These are phyloP conservation scores for Penicillium parvum DNA, from an alignment of 495 filamentous ascomycete species.

Conservation along the genomic window DNA sequence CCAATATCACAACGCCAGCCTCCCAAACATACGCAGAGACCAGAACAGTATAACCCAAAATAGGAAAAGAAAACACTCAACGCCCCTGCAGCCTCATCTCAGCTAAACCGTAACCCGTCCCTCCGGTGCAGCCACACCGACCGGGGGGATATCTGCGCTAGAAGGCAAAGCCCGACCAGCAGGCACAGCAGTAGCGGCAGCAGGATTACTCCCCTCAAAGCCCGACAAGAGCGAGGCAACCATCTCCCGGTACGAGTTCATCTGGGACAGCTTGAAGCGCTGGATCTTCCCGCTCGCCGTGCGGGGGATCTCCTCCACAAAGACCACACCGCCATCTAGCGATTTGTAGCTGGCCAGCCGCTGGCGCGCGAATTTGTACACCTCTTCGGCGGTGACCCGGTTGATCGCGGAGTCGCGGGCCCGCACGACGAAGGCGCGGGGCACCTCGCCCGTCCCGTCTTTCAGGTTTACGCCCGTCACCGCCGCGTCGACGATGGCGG, in stretches of 20 bases:
- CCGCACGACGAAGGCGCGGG: slow-evolving; percentile 69
- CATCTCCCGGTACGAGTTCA: slow-evolving; percentile 44
- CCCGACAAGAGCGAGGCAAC: slow-evolving; percentile 38
- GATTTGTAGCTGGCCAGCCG: slow-evolving; percentile 64
- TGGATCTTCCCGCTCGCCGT: slow-evolving; percentile 78
- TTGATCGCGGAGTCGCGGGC: slow-evolving; percentile 21
- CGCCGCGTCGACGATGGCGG: slow-evolving; percentile 65
- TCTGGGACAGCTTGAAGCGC: slow-evolving; percentile 43
- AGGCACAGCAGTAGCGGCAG: no score
- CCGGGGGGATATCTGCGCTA: slow-evolving; percentile 8
- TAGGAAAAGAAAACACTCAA: neutral
- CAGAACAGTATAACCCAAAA: no score
- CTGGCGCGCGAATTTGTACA: slow-evolving; percentile 57
- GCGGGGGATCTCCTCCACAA: slow-evolving; percentile 71
- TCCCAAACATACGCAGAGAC: no score
- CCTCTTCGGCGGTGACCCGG: slow-evolving; percentile 50
- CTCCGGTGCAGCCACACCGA: slow-evolving; percentile 9
- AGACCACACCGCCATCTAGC: slow-evolving; percentile 65
- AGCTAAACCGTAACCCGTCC: slow-evolving; percentile 11
- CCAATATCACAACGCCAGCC: no score
- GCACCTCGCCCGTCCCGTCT: slow-evolving; percentile 58
- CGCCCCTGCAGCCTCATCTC: neutral
- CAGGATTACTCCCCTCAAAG: slow-evolving; percentile 17
- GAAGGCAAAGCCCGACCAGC: slow-evolving; percentile 6
- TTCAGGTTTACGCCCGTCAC: slow-evolving; percentile 64